Evolutionary conservation across 2,329 filamentous ascomycete species (phyloP).

Genomic region (Aaosphaeria pasadenensis): DNA sequence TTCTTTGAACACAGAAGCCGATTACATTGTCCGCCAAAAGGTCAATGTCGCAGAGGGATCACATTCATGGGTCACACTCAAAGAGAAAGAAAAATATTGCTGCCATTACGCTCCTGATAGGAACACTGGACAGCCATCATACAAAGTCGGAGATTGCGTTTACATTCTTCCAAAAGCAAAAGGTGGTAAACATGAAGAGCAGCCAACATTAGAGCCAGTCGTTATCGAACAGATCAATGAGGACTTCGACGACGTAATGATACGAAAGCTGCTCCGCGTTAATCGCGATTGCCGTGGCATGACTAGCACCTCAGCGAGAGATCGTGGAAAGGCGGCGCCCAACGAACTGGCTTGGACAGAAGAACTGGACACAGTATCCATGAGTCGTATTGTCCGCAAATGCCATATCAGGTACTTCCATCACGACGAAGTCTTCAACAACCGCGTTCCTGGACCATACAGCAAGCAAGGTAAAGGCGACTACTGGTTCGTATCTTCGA

Average conservation of each 20-base stretch:
- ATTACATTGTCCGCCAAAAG: slow-evolving; percentile 64
- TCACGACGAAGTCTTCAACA: slow-evolving; percentile 23
- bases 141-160: slow-evolving; percentile 59
- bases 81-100: too few relatives aligned
- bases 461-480: slow-evolving; percentile 63
- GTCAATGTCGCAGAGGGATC: too few relatives aligned
- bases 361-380: slow-evolving; percentile 37
- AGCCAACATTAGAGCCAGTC: slow-evolving; percentile 56
- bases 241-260: slow-evolving; percentile 22
- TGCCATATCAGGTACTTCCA: slow-evolving; percentile 61
- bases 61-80: too few relatives aligned
- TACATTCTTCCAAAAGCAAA: slow-evolving; percentile 40
- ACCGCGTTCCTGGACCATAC: slow-evolving; percentile 60
- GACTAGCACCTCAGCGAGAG: neutral
- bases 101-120: too few relatives aligned
- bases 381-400: slow-evolving; percentile 47
- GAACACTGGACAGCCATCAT: slow-evolving; percentile 18
- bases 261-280: slow-evolving; percentile 57
- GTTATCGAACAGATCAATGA: slow-evolving; percentile 44
- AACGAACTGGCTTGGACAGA: slow-evolving; percentile 63
- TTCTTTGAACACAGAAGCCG: slow-evolving; percentile 39
- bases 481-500: slow-evolving; percentile 59
- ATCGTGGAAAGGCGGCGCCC: slow-evolving; percentile 30
- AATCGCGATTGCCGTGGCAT: slow-evolving; percentile 36
- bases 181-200: slow-evolving; percentile 7